Base-by-base conservation (phyloP, 441 rosid genomes). In the Theobroma grandiflorum region DNA sequence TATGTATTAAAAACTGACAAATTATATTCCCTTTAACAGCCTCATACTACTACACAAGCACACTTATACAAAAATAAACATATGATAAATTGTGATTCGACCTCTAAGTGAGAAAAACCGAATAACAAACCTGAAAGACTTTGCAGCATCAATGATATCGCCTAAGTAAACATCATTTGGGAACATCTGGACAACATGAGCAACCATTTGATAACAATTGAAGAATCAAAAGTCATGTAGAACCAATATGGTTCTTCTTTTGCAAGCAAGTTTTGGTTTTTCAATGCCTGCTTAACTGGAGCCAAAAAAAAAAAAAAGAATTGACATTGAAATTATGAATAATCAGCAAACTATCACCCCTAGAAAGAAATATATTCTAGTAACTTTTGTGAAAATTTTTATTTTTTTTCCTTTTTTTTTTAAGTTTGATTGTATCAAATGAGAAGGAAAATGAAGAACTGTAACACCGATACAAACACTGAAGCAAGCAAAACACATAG, bases 91-190 rank as follows among this genome's bases (percentile, higher is more conserved):
- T 59, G 2, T 16, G 50, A 78, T 42, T 45, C 49, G 61, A 58
- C 67, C 62, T 80, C 6, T 16, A 78, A 85, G 66, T 66, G 59
- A 63, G 59, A 63, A 71, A 73, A 77, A 69, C 8, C 55, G 35
- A 40, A 69, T 77, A 40, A 81, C 88, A 82, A 77, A 97, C 98
- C 99, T 94, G 91, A 85, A 90, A 78, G 95, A 86, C 84, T 94
- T 93, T 70, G 93, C 85, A 72, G 92, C 94, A 82, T 92, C 97
- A 76, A 91, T 75, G 59, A 95, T 90, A 85, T 94, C 96, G n/a
- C 87, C 91, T 63, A 95, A 89, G 81, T 88, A 87, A 33, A 94
- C 84, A 58, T 97, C 98, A 86, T 89, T 89, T 12, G 99, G 99
- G 85, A 97, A 88, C 18, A 97, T 95, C 99, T 95, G 92, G 43